These are phyloP conservation scores for Lanzia echinophila DNA, from an alignment of 2,329 filamentous ascomycete species.

Conservation along the genomic window DNA sequence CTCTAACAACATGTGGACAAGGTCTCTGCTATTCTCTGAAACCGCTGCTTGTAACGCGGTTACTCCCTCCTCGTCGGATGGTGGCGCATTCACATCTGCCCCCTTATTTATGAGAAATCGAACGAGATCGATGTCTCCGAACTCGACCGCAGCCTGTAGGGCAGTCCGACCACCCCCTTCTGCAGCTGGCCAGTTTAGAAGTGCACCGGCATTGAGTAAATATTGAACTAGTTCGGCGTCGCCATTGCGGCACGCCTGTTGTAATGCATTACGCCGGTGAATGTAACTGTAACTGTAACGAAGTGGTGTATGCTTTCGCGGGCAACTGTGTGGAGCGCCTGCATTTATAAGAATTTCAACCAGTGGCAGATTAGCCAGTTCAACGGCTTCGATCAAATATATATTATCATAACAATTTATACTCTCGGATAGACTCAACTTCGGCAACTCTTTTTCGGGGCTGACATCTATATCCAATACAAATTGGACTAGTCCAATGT, in stretches of 20 bases:
- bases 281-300: too few species aligned
- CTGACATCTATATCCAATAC: not conserved
- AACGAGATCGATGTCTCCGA: constrained; percentile 5
- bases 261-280: constrained; percentile 8
- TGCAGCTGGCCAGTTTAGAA: constrained; percentile 7
- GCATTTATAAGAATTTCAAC: constrained; percentile 8
- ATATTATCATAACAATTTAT: too few species aligned
- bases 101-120: constrained; percentile 10
- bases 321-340: constrained; percentile 7
- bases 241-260: constrained; percentile 7
- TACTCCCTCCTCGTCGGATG: not conserved
- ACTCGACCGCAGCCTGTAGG: constrained; percentile 8
- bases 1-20: constrained; percentile 8
- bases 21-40: constrained; percentile 1
- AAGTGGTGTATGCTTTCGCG: not conserved
- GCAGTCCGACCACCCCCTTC: constrained; percentile 1
- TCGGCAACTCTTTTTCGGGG: not conserved
- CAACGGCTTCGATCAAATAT: not conserved
- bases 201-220: constrained; percentile 10
- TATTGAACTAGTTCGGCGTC: constrained; percentile 8
- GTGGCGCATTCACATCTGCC: constrained; percentile 10
- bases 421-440: too few species aligned
- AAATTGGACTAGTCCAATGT: not conserved
- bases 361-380: constrained; percentile 2
- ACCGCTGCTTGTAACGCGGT: constrained; percentile 11